A percentile compares a stretch with the other conserved stretches of the same genome.
These are phyloP conservation scores for Tricholoma hemisulphureum DNA, from an alignment of 768 basidiomycete genomes.

Conservation along the genomic window DNA sequence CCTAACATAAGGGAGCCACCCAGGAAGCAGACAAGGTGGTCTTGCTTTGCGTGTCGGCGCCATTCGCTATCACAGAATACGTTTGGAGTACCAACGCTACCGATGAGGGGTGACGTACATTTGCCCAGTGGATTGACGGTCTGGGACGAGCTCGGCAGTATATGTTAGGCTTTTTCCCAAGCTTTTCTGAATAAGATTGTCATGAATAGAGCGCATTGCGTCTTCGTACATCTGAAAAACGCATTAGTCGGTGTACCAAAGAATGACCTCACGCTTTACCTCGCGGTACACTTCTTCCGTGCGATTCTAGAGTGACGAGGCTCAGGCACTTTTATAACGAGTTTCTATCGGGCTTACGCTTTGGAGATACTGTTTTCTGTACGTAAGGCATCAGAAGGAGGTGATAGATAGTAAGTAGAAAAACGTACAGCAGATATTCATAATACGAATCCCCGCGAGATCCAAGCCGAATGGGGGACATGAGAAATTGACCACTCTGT, in stretches of 20 bases:
- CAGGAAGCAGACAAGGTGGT: conserved; percentile 95
- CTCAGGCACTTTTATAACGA: background rate
- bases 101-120: conserved; percentile 26
- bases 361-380: conserved; percentile 79
- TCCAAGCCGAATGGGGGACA: conserved; percentile 84
- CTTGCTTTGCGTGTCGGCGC: conserved; percentile 81
- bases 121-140: conserved; percentile 33
- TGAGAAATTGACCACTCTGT: conserved; percentile 46
- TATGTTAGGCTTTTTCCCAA: conserved; percentile 58
- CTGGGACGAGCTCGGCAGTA: conserved; percentile 80
- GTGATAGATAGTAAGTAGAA: background rate
- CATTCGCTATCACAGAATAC: conserved; percentile 48
- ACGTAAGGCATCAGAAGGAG: background rate
- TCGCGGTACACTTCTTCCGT: conserved; percentile 78
- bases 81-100: background rate
- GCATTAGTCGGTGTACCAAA: background rate
- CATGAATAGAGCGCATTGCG: conserved; percentile 79
- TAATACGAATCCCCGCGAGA: conserved; percentile 94
- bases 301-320: conserved; percentile 46
- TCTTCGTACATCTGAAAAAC: conserved; percentile 77
- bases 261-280: conserved; percentile 33
- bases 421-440: conserved; percentile 76
- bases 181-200: conserved; percentile 67
- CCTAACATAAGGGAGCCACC: conserved; percentile 91
- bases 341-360: conserved; percentile 51